Evolutionary conservation across 495 filamentous ascomycete genomes (phyloP).

Genomic region (Opeltia flavorubescens): DNA sequence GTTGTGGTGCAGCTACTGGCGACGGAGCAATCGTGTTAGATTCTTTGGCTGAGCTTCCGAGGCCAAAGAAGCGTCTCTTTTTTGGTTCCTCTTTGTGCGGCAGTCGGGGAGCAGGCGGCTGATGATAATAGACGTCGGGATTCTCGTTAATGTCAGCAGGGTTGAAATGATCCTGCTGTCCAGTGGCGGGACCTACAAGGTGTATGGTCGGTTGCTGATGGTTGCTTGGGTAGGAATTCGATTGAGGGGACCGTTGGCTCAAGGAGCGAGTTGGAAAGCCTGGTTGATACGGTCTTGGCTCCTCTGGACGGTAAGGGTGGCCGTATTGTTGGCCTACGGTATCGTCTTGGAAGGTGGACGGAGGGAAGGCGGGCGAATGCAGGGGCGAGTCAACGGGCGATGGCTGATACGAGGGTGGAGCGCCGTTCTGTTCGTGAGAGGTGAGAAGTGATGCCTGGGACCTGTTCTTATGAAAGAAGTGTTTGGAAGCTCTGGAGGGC

Average conservation of each 20-base stretch:
- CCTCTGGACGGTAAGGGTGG: constrained; percentile 9
- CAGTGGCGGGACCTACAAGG: constrained; percentile 12
- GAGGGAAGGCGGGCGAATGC: constrained; percentile 13
- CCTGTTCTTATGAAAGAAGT: constrained; percentile 6
- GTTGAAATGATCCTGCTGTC: neutral
- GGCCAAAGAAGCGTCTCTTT: constrained; percentile 16
- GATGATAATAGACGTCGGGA: constrained; percentile 15
- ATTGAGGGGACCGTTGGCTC: constrained; percentile 11
- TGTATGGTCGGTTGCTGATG: constrained; percentile 13
- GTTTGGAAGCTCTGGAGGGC: constrained; percentile 5
- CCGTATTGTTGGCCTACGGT: constrained; percentile 6
- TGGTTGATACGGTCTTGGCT: constrained; percentile 5
- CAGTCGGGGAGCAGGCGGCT: constrained; percentile 1
- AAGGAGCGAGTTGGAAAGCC: constrained; percentile 12
- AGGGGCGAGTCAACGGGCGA: constrained; percentile 11
- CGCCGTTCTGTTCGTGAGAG: neutral
- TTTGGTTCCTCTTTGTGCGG: constrained; percentile 12
- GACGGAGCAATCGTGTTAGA: neutral
- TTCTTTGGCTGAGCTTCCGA: constrained; percentile 14
- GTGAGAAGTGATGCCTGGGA: constrained; percentile 2
- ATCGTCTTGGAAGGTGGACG: constrained; percentile 7
- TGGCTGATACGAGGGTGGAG: neutral
- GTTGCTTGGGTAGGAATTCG: constrained; percentile 5
- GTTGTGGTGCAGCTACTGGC: constrained; percentile 1
- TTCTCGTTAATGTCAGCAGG: constrained; percentile 13